Base-by-base conservation (phyloP, 352 stramenopile species). In the Pythium oligandrum region DNA sequence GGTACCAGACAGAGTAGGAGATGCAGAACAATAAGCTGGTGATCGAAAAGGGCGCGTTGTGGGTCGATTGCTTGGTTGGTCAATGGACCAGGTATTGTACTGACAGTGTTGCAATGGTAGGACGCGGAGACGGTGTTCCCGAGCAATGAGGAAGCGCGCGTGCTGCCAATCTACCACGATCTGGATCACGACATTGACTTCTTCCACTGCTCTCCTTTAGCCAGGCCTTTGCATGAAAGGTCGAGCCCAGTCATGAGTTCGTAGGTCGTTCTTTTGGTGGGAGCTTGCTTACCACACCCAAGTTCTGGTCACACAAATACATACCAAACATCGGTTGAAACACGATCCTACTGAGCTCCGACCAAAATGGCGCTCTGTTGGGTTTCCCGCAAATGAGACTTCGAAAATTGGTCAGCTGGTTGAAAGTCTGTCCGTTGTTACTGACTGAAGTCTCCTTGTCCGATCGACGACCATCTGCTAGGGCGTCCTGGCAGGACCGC, bases 101-200 rank as follows among this genome's bases (percentile, higher is more conserved):
- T 33, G 52, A 40, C 33, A 17, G 26, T 34, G 3, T 40, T 55
- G 42, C 52, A 17, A 47, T 46, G 2, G 46, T 61, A 95, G 70
- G 79, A 93, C 50, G 85, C 87, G 0, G 88, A 98, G 49, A 88
- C 88, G 1, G 80, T 96, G 26, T 97, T 98, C 58, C 81, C 95
- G 61, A 98, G 96, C 68, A 97, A 97, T 58, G 91, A 98, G 59
- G 90, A 98, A 72, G 83, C 97, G 12, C 74, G 84, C n/a, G 77
- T 97, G 40, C 81, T 88, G 44, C 84, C 89, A 4, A 93, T 98
- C 60, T 98, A 97, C 55, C 74, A 85, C 8, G 91, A 98, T 57
- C 91, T 90, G 0, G 83, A 97, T 9, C 91, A 98, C 62, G 90
- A 98, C 66, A 97, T 97, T 75, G 90, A 85, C 26, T 96, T 97